phyloP scores from a whole-genome alignment of 129 eudicot genomes.

The Apium graveolens region DNA sequence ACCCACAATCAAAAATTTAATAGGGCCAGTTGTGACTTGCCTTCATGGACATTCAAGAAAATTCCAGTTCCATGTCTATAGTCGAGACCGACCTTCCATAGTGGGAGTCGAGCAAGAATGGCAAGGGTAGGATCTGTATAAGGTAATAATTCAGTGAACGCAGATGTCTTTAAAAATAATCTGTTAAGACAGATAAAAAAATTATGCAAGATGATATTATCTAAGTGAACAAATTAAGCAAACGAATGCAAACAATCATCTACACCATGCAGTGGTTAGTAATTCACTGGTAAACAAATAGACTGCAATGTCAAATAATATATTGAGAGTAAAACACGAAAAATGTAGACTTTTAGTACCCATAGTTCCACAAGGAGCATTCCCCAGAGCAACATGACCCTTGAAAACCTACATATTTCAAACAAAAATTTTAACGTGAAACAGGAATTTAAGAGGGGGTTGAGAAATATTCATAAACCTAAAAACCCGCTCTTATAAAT shows the following conservation, averaged over 20 bases:
- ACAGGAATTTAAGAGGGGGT: not conserved
- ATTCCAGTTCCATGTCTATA: conserved; percentile 99
- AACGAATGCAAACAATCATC: not conserved
- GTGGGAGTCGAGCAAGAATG: conserved; percentile 85
- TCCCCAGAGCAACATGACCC: conserved; percentile 91
- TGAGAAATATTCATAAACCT: not conserved
- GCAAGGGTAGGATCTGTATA: conserved; percentile 77
- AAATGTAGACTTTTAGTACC: conserved; percentile 32
- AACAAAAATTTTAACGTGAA: not conserved
- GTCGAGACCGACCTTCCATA: conserved; percentile 96
- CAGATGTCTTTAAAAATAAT: too few relatives aligned
- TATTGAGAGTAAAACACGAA: not conserved
- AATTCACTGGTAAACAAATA: not conserved
- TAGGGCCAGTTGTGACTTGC: conserved; percentile 25
- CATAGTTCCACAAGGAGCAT: conserved; percentile 93
- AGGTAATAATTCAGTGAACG: too few relatives aligned
- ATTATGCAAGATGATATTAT: not conserved
- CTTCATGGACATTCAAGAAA: conserved; percentile 94
- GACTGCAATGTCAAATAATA: not conserved
- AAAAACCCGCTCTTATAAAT: not conserved
- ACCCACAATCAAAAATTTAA: not conserved
- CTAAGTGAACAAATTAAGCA: not conserved
- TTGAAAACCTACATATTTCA: conserved; percentile 62
- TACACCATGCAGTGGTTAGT: too few relatives aligned
- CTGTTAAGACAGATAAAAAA: not conserved